Evolutionary conservation across 2,329 filamentous ascomycete species (phyloP), one percentile per base, ranked within the genome.

Genomic region (Cladosporium cucumerinum): DNA sequence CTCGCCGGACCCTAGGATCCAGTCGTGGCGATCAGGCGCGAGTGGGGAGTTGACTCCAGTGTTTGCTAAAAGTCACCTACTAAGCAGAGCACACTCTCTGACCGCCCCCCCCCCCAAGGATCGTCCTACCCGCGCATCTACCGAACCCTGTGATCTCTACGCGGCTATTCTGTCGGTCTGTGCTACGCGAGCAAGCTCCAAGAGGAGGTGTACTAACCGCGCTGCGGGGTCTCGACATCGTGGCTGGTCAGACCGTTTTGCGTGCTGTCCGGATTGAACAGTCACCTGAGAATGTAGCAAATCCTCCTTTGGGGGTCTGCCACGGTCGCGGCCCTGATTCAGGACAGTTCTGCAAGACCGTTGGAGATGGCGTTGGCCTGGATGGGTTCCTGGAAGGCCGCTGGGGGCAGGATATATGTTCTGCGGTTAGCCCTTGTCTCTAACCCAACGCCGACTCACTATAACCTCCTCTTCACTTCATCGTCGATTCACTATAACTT

Each of bases 351-450:
- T 62, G 60, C 60, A 46, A n/a, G n/a, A 21, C 21, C 60, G 60
- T 62, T 62, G 26, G 30, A 54, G 23, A 62, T 62, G 48, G 25
- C 60, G 48, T 62, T 62, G 39, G 48, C 11, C 49, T 55, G 34
- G 49, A 54, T 55, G 32, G 26, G 8, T 32, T 21, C 51, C 3
- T 54, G 51, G 51, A 28, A 30, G 28, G 14, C 16, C 6, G 48
- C 16, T 12, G 21, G 26, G 26, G 51, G 26, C 10, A 54, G 18
- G 34, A 62, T 54, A 62, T 62, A 54, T 36, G n/a, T 32, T 26
- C 32, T 39, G 25, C 32, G 25, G 25, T 8, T 18, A 12, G 23
- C 49, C 32, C 60, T 7, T 26, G 46, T 34, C 25, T 14, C 21
- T 36, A 16, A 5, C 16, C 28, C 39, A 23, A 12, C 18, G 21